Base-by-base conservation (phyloP, 805 yeast genomes). In the Myxozyma lipomycoides region DNA sequence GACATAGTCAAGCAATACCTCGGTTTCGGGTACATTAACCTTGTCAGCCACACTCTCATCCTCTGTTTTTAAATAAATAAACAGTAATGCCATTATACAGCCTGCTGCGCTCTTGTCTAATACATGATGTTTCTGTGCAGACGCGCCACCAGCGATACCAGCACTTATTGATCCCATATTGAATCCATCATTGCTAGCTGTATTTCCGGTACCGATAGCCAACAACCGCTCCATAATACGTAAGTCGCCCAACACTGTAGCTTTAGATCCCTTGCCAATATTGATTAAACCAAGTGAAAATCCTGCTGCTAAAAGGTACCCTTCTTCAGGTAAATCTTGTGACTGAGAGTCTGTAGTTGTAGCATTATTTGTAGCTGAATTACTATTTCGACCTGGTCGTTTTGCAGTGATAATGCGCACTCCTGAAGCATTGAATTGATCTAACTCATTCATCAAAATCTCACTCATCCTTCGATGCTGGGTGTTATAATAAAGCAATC, bases 391-490 rank as follows among this genome's bases (percentile, higher is more conserved):
- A 35, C 6, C 12, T 17, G 38, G 19, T 7, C n/a, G 10, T 12
- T 22, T 40, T 7, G 6, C n/a, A n/a, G 23, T 7, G 4, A 39
- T 26, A 26, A 19, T 22, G 15, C 40, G n/a, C 3, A 49, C 28
- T 3, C 58, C 58, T 6, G 58, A 53, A 6, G 48, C 52, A 43
- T 50, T 44, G 43, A 40, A 48, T 30, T 48, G 52, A 32, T 49
- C 53, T 1, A 91, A 71, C 62, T 91, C 96, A 0, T 84, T 74
- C 18, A 85, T 68, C 38, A 90, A 70, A 32, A 86, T 78, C 52
- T 85, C 93, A 49, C 90, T 83, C 89, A 91, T 86, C 58, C 95
- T 74, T 41, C 95, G 76, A 63, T 89, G 95, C 55, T 82, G 89
- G 3, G 88, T 78, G 45, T 78, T 85, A 45, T 81, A 70, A 61